phyloP scores from a whole-genome alignment of 2,329 filamentous ascomycete genomes.

The Pseudopithomyces chartarum region DNA sequence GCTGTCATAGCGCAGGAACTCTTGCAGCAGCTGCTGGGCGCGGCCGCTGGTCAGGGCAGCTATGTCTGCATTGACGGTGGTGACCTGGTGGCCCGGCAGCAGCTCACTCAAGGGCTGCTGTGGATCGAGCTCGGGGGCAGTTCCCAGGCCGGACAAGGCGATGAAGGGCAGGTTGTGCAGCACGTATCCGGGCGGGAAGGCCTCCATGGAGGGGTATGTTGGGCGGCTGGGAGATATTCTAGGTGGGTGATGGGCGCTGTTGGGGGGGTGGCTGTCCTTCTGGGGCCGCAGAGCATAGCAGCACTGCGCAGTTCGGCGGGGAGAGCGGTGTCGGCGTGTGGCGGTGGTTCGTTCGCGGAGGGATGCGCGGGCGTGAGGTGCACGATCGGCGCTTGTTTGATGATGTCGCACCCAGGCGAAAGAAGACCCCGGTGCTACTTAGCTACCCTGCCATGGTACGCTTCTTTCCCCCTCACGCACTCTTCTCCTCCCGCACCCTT shows the following conservation, averaged over 20 bases:
- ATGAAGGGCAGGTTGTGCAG: constrained; percentile 86
- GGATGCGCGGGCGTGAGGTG: background rate
- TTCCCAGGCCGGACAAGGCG: constrained; percentile 74
- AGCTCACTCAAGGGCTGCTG: constrained; percentile 51
- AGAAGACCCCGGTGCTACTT: no score
- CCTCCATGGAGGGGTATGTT: constrained; percentile 53
- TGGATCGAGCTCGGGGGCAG: constrained; percentile 37
- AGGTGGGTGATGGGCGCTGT: background rate
- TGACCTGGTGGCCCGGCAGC: constrained; percentile 53
- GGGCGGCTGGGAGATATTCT: background rate
- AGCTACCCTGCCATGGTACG: no score
- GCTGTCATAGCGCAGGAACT: constrained; percentile 70
- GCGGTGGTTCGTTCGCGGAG: background rate
- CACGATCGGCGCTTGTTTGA: background rate
- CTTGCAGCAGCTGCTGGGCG: constrained; percentile 67
- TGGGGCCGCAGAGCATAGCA: background rate
- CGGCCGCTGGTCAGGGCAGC: constrained; percentile 68
- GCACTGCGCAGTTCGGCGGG: background rate
- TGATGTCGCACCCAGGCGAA: no score
- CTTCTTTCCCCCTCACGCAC: no score
- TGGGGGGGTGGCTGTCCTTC: background rate
- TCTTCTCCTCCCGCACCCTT: no score
- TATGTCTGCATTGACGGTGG: constrained; percentile 72
- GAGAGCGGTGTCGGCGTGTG: background rate
- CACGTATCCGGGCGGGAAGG: constrained; percentile 78